Base-by-base conservation (phyloP, 2,329 filamentous ascomycete genomes). In the Fusarium succisae region DNA sequence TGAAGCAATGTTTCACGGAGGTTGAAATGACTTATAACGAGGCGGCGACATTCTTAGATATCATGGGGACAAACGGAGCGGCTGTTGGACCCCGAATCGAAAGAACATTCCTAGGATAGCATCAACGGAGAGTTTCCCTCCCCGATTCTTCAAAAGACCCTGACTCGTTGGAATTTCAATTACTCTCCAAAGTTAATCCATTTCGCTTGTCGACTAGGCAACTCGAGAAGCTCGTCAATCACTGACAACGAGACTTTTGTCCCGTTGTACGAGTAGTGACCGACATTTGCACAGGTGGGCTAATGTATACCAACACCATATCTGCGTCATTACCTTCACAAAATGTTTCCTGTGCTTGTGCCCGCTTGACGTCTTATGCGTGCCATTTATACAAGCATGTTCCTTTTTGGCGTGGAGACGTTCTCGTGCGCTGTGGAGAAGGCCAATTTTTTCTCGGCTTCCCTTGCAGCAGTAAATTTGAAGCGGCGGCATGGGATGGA, bases 1-100 rank as follows among this genome's bases (percentile, higher is more conserved):
- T 77, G 74, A 78, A 68, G 74, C 69, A 59, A 66, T 77, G 74
- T 78, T 77, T 76, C 71, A 77, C 68, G 54, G 66, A 64, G 63
- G 60, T 74, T 69, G 47, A 58, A 28, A 64, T 64, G 60, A 70
- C 53, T 55, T 64, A 44, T 24, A 45, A 57, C n/a, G 62, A 66
- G 56, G 61, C 61, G 50, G 38, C 32, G 32, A 24, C 32, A 65
- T 50, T 38, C 39, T 20, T 20, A 54, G 55, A 32, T 48, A 53
- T 18, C 39, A 60, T 26, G 43, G 13, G 65, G 43, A 51, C 57
- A 69, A 61, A 32, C 41, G 37, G 28, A 55, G 11, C 39, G 30
- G 28, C 44, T 47, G 39, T 59, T 68, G 48, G 37, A 63, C 68
- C 32, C 51, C 47, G 54, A 43, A 32, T 28, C 24, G 37, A 55